Base-by-base conservation (phyloP, 768 basidiomycete species). In the Phaeolepiota aurea region DNA sequence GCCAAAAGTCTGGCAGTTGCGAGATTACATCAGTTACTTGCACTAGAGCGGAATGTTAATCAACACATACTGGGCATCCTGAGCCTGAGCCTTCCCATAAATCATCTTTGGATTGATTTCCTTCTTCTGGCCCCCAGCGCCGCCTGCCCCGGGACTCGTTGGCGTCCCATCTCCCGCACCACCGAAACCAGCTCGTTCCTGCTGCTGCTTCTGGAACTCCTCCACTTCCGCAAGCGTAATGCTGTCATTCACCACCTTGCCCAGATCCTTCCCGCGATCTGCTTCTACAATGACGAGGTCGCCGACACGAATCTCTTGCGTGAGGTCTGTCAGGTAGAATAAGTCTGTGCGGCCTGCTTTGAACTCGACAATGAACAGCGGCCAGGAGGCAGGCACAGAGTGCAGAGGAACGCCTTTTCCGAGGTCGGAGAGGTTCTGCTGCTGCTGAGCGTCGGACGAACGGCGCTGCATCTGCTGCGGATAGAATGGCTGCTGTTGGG, bases 91-190 rank as follows among this genome's bases (percentile, higher is more conserved):
- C 62, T 91, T 93, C 18, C 78, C 82, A 59, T 92, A 94, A 28
- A 97, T 94, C 76, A 85, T 79, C 77, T 99, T 99, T 10, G 94
- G 94, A 56, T 85, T 90, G 43, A 96, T 88, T 61, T 97, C 92
- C 66, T 94, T 93, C 61, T 86, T 88, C 43, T 76, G 7, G 7
- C 64, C 2, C 57, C 54, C 19, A 40, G 49, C 13, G 47, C 45
- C 7, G 54, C 50, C 44, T 3, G 57, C 56, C 2, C 55, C 61
- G 19, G 58, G 57, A 42, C 57, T 59, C 34, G 52, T 57, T 5
- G 61, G 58, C 5, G 7, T 7, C 9, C 19, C 23, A 2, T 9
- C n/a, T 40, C 54, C 52, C 5, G 54, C 60, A 35, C 53, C 55
- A 14, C 58, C 60, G 45, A 44, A 48, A 20, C 58, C 57, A 20